Conservation (phyloP, 305 asterid genomes). For the Rubia tinctorum region DNA sequence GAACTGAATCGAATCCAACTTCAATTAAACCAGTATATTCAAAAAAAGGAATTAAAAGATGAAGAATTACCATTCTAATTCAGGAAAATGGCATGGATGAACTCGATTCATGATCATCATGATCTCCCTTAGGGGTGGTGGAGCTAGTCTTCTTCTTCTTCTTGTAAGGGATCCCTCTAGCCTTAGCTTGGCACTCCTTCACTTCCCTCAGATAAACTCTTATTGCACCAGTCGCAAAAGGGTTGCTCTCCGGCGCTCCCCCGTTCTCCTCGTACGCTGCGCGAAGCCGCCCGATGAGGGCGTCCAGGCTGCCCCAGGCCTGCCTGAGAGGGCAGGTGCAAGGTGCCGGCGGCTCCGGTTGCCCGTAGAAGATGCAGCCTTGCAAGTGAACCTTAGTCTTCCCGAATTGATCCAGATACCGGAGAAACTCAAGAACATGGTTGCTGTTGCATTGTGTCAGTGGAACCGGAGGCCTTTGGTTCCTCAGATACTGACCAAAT, state of each 20-base stretch:
- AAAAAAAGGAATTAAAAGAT: not conserved
- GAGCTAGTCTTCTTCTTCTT: conserved; percentile 43
- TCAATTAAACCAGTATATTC: not conserved
- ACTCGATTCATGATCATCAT: conserved; percentile 31
- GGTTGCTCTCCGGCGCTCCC: conserved; percentile 60
- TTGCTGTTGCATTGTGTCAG: conserved; percentile 51
- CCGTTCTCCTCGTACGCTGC: conserved; percentile 81
- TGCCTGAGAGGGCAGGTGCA: conserved; percentile 70
- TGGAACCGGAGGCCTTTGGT: conserved; percentile 57
- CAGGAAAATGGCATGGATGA: conserved; percentile 44
- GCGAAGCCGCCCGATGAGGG: conserved; percentile 56
- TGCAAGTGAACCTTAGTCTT: conserved; percentile 67
- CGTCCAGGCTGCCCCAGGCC: conserved; percentile 74
- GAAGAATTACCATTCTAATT: conserved; percentile 19
- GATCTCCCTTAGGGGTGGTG: conserved; percentile 10
- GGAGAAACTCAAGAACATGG: conserved; percentile 59
- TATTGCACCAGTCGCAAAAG: conserved; percentile 57
- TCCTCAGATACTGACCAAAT: conserved; percentile 62
- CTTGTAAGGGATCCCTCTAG: conserved; percentile 66
- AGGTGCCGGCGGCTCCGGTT: conserved; percentile 77
- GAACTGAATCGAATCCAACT: not conserved
- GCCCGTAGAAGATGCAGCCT: conserved; percentile 71
- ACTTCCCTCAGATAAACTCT: conserved; percentile 61
- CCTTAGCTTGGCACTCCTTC: conserved; percentile 65
- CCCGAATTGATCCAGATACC: conserved; percentile 63